phyloP scores from a whole-genome alignment of 768 basidiomycete genomes.

The Fomitopsis pulvina region DNA sequence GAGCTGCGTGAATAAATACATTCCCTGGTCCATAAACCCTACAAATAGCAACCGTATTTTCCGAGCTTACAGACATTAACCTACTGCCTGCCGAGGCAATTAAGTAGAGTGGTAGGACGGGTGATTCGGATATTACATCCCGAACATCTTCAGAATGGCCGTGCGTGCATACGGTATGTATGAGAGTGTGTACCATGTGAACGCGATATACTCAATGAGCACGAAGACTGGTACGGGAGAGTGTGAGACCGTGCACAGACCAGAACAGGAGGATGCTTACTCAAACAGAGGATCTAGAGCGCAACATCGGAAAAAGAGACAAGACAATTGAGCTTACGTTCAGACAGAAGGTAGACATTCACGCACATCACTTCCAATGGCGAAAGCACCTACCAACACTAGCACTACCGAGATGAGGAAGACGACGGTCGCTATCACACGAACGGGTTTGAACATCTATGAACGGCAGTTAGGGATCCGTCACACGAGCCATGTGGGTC shows the following conservation, averaged over 20 bases:
- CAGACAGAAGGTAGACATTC: neutral
- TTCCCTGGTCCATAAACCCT: neutral
- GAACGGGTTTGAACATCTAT: constrained; percentile 94
- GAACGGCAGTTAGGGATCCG: neutral
- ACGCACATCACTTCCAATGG: constrained; percentile 56
- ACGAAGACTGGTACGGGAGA: constrained; percentile 66
- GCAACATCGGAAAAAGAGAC: neutral
- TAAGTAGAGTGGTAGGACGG: neutral
- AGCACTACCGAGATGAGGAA: constrained; percentile 75
- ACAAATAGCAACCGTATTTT: neutral
- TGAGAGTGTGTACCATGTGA: constrained; percentile 80
- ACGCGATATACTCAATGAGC: constrained; percentile 86
- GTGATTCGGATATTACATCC: constrained; percentile 22
- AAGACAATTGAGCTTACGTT: neutral
- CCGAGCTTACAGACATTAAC: neutral
- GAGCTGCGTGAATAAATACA: too few species aligned
- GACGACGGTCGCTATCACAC: constrained; percentile 72
- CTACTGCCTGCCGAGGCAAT: neutral
- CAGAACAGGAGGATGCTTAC: constrained; percentile 32
- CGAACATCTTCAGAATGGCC: constrained; percentile 62
- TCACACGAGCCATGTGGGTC: neutral
- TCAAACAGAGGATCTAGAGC: constrained; percentile 61
- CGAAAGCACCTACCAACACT: constrained; percentile 84
- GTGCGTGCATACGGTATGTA: constrained; percentile 91
- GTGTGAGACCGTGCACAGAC: neutral